These are phyloP conservation scores for Sapria himalayana DNA, from an alignment of 345 rosid species.

Conservation along the genomic window DNA sequence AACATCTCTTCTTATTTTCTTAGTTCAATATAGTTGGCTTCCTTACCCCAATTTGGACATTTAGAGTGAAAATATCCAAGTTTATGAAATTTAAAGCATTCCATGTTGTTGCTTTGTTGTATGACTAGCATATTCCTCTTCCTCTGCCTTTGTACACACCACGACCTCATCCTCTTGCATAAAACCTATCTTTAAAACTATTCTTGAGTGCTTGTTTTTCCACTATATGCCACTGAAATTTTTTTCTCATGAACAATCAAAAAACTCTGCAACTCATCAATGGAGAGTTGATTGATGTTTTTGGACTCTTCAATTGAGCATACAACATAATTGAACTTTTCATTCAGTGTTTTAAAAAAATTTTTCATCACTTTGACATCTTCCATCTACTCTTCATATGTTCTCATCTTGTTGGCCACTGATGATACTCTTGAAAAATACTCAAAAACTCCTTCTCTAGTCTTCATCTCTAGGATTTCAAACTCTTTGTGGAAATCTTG, in stretches of 20 bases:
- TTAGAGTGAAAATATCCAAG: background rate
- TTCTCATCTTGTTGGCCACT: background rate
- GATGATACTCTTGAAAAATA: background rate
- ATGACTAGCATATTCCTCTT: background rate
- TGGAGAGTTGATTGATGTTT: background rate
- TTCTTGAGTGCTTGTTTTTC: background rate
- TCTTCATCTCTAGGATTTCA: background rate
- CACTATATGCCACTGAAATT: too few species aligned
- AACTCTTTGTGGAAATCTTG: background rate
- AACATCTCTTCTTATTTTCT: background rate
- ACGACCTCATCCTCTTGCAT: background rate
- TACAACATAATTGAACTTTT: background rate
- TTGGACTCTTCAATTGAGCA: background rate
- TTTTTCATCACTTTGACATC: background rate
- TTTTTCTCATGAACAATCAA: too few species aligned
- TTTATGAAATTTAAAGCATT: background rate
- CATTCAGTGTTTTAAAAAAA: background rate
- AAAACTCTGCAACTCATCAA: too few species aligned
- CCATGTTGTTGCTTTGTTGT: background rate
- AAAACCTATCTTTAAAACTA: background rate
- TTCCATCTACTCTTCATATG: background rate
- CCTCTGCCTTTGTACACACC: background rate
- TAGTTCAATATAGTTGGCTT: background rate
- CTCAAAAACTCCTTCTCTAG: background rate
- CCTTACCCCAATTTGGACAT: background rate